These are phyloP conservation scores for Fraxinus sp. DNA, from an alignment of 305 asterid species.

Conservation along the genomic window DNA sequence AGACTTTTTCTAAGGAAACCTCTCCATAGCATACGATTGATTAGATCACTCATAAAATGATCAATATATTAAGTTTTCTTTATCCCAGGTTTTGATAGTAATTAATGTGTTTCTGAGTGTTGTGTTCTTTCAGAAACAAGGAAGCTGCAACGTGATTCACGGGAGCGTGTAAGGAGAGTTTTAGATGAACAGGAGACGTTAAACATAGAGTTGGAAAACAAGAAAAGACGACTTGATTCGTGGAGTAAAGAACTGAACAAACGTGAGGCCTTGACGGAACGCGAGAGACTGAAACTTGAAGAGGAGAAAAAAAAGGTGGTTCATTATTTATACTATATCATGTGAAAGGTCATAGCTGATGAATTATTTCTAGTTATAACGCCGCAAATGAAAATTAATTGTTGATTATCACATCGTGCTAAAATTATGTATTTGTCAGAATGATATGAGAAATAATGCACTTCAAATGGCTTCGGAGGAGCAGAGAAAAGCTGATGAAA, in stretches of 20 bases:
- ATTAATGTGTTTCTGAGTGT: not conserved
- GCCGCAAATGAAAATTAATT: not conserved
- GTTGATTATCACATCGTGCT: conserved; percentile 2
- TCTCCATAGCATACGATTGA: not conserved
- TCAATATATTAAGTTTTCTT: not conserved
- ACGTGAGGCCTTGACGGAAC: conserved; percentile 67
- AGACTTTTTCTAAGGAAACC: not conserved
- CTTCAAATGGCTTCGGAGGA: conserved; percentile 73
- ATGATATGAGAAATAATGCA: conserved; percentile 57
- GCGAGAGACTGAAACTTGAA: conserved; percentile 74
- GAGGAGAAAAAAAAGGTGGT: conserved; percentile 68
- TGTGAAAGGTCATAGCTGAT: not conserved
- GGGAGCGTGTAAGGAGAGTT: conserved; percentile 67
- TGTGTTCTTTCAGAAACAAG: conserved; percentile 48
- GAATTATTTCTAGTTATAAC: conserved; percentile 2
- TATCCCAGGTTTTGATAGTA: not conserved
- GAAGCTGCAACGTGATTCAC: conserved; percentile 62
- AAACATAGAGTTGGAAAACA: conserved; percentile 57
- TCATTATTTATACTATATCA: not conserved
- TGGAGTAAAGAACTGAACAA: conserved; percentile 74
- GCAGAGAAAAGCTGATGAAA: conserved; percentile 63
- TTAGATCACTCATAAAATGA: not conserved
- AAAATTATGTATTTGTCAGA: conserved; percentile 37
- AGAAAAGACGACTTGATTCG: conserved; percentile 55
- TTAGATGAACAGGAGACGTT: conserved; percentile 67